These are phyloP conservation scores for Cylindrodendrum hubeiense DNA, from an alignment of 2,329 filamentous ascomycete genomes.

Conservation along the genomic window DNA sequence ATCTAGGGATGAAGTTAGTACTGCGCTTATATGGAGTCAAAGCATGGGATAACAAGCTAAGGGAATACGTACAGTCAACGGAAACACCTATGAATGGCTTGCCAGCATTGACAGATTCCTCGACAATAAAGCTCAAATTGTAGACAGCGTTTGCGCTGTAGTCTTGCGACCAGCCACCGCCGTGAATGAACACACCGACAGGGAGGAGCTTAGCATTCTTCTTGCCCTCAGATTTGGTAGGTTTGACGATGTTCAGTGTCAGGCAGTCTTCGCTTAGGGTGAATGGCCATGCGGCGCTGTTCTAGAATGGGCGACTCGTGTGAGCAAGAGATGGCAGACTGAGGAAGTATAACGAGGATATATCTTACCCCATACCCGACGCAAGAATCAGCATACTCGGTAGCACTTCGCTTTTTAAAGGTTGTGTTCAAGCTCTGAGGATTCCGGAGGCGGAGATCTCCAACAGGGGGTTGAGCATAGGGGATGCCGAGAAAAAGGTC, in stretches of 20 bases:
- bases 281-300: slow-evolving; percentile 29
- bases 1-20: slow-evolving; percentile 6
- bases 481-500: slow-evolving; percentile 39
- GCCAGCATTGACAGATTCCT: slow-evolving; percentile 46
- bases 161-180: slow-evolving; percentile 57
- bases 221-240: slow-evolving; percentile 10
- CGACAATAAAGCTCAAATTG: slow-evolving; percentile 71
- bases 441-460: slow-evolving; percentile 10
- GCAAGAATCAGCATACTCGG: slow-evolving; percentile 41
- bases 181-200: slow-evolving; percentile 44
- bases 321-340: not conserved
- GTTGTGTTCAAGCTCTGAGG: slow-evolving; percentile 17
- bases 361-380: slow-evolving; percentile 38
- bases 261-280: slow-evolving; percentile 38
- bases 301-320: slow-evolving; percentile 11
- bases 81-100: slow-evolving; percentile 40
- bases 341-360: not conserved
- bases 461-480: slow-evolving; percentile 32
- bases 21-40: rapidly evolving
- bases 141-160: slow-evolving; percentile 63
- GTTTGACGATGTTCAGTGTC: slow-evolving; percentile 37
- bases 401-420: slow-evolving; percentile 32
- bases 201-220: slow-evolving; percentile 34
- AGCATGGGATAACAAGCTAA: not conserved
- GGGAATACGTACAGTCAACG: slow-evolving; percentile 31